These are phyloP conservation scores for Hypoxylon perforatum DNA, from an alignment of 495 filamentous ascomycete species.

Conservation along the genomic window DNA sequence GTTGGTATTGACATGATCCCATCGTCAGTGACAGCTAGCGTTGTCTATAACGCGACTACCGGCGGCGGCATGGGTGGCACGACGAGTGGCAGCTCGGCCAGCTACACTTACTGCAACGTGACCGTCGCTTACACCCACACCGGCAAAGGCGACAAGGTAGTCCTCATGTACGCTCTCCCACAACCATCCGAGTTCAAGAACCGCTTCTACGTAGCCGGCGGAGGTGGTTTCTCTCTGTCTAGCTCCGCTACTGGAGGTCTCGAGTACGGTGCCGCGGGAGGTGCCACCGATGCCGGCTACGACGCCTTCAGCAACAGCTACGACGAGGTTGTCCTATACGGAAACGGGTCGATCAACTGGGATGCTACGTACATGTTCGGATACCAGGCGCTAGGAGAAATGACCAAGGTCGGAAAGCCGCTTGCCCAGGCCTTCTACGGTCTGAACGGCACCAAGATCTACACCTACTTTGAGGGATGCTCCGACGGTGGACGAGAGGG, in stretches of 20 bases:
- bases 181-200: conserved; percentile 36
- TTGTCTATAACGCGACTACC: conserved; percentile 35
- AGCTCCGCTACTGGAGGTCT: conserved; percentile 46
- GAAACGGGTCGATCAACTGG: conserved; percentile 59
- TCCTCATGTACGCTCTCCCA: conserved; percentile 41
- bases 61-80: conserved; percentile 15
- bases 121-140: conserved; percentile 52
- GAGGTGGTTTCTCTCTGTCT: conserved; percentile 38
- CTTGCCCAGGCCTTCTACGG: conserved; percentile 52
- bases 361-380: conserved; percentile 58
- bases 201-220: conserved; percentile 41
- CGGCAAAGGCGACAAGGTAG: conserved; percentile 41
- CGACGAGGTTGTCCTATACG: conserved; percentile 48
- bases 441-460: conserved; percentile 50
- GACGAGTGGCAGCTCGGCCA: conserved; percentile 3
- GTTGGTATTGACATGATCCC: conserved; percentile 39
- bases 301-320: conserved; percentile 52
- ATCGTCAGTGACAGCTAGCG: conserved; percentile 33
- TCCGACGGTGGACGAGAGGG: conserved; percentile 65
- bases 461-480: conserved; percentile 64
- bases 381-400: conserved; percentile 46
- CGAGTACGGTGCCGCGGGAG: conserved; percentile 56
- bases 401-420: conserved; percentile 48
- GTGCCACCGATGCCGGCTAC: conserved; percentile 59
- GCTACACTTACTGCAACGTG: conserved; percentile 52